These are phyloP conservation scores for Calocera viscosa DNA, from an alignment of 768 basidiomycete species.

Conservation along the genomic window DNA sequence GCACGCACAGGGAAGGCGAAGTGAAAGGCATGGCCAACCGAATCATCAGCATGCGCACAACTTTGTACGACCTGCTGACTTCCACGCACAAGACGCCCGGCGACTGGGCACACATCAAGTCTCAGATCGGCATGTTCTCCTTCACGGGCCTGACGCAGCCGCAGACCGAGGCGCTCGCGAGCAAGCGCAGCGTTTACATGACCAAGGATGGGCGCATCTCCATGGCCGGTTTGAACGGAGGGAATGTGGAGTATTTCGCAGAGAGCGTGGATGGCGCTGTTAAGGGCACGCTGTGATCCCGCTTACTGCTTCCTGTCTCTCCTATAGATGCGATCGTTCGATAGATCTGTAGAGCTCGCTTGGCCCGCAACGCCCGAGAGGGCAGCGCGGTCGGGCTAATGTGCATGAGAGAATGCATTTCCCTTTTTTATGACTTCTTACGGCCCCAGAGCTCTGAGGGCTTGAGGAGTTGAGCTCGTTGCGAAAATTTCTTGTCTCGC, in stretches of 20 bases:
- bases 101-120: conserved; percentile 87
- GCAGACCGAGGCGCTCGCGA: conserved; percentile 71
- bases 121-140: conserved; percentile 96
- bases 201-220: conserved; percentile 87
- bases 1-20: conserved; percentile 48
- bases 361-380: no score
- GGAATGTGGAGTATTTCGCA: conserved; percentile 84
- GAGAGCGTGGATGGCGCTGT: conserved; percentile 74
- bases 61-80: conserved; percentile 62
- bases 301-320: no score
- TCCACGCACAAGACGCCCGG: conserved; percentile 80
- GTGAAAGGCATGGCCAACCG: conserved; percentile 93
- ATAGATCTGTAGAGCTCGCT: no score
- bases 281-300: conserved; percentile 51
- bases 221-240: conserved; percentile 78
- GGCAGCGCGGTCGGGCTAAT: no score
- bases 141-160: conserved; percentile 73
- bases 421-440: no score
- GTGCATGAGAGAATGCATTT: no score
- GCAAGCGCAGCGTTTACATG: conserved; percentile 87
- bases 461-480: no score
- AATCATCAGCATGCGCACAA: conserved; percentile 85
- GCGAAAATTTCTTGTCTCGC: no score
- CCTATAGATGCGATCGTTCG: no score
- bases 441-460: no score